phyloP scores from a whole-genome alignment of 2,329 filamentous ascomycete genomes.

The Exophiala aquamarina region DNA sequence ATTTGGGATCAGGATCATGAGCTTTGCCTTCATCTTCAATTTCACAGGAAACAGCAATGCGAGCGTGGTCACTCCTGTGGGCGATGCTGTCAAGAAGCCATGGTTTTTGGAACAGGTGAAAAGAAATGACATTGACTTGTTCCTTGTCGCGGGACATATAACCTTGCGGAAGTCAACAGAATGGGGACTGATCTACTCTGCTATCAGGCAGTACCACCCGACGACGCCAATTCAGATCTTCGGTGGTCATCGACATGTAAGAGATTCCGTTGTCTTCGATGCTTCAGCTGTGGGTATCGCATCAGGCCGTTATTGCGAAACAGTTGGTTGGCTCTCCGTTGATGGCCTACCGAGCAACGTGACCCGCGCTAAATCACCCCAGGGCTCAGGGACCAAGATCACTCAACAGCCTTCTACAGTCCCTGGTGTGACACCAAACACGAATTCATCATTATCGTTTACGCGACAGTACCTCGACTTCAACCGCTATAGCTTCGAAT shows the following conservation, averaged over 20 bases:
- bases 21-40: constrained; percentile 52
- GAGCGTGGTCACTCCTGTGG: constrained; percentile 59
- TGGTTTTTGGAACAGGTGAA: constrained; percentile 64
- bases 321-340: constrained; percentile 66
- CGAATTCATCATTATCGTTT: constrained; percentile 45
- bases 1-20: constrained; percentile 51
- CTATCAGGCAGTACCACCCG: constrained; percentile 58
- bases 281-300: constrained; percentile 61
- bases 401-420: constrained; percentile 15
- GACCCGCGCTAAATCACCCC: constrained; percentile 23
- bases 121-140: constrained; percentile 58
- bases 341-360: constrained; percentile 53
- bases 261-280: constrained; percentile 66
- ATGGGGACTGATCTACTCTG: constrained; percentile 53
- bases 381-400: constrained; percentile 20
- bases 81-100: constrained; percentile 50
- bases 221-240: constrained; percentile 64
- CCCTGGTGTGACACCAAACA: constrained; percentile 29
- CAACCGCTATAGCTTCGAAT: constrained; percentile 66
- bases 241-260: constrained; percentile 64
- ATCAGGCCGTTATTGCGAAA: constrained; percentile 67
- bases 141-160: constrained; percentile 65
- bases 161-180: constrained; percentile 51
- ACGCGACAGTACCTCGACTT: constrained; percentile 67
- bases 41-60: constrained; percentile 60